A percentile compares a stretch with the other conserved stretches of the same genome.
Conservation (phyloP, 768 basidiomycete species). For the Xerocomellus amylosporus region DNA sequence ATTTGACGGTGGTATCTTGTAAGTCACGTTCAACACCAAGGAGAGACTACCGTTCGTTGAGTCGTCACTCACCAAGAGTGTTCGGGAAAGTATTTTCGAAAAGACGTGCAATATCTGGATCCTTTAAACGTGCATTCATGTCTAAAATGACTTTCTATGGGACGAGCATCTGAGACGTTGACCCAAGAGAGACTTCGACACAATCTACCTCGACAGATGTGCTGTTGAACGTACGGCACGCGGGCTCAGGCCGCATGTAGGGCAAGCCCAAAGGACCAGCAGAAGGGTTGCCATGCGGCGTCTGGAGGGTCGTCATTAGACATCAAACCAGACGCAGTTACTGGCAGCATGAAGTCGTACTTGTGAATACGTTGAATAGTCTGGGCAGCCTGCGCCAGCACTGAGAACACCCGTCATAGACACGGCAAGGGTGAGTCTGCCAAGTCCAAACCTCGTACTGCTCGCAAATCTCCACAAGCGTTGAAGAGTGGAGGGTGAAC, state of each 20-base stretch:
- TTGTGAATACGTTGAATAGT: conserved; percentile 60
- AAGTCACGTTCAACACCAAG: not conserved
- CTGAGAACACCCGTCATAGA: conserved; percentile 22
- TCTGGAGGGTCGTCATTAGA: conserved; percentile 33
- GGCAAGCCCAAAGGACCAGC: conserved; percentile 61
- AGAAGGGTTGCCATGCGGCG: conserved; percentile 58
- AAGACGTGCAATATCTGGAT: conserved; percentile 72
- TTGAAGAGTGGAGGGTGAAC: conserved; percentile 1
- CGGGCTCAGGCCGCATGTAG: conserved; percentile 67
- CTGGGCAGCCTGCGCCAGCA: conserved; percentile 47
- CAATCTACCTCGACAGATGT: conserved; percentile 64
- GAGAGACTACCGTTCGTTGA: not conserved
- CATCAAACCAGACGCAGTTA: not conserved
- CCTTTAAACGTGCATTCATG: conserved; percentile 68
- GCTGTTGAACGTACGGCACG: conserved; percentile 75
- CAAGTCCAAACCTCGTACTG: conserved; percentile 24
- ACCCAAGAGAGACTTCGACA: not conserved
- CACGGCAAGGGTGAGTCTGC: conserved; percentile 19
- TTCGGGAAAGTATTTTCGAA: conserved; percentile 86
- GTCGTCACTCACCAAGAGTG: conserved; percentile 56
- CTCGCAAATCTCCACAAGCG: conserved; percentile 9
- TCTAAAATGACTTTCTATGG: conserved; percentile 67
- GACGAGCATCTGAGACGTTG: not conserved
- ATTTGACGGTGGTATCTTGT: conserved; percentile 76
- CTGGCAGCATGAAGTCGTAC: conserved; percentile 29